These are phyloP conservation scores for Cytospora chrysosperma DNA, from an alignment of 2,329 filamentous ascomycete genomes.

Conservation along the genomic window DNA sequence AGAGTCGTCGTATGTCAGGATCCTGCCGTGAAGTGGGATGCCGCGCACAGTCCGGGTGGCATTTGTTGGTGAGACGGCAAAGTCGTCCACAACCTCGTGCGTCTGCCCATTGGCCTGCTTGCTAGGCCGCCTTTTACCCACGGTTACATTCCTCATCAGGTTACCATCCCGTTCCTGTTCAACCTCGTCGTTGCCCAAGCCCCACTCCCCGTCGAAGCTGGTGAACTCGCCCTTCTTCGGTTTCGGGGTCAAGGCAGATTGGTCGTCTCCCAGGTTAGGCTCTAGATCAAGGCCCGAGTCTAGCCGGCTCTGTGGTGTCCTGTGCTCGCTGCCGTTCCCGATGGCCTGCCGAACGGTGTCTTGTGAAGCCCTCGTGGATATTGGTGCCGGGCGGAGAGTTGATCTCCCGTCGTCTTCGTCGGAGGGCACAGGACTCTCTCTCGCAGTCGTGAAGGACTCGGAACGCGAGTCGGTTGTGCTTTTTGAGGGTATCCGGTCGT, in stretches of 20 bases:
- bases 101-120: constrained; percentile 31
- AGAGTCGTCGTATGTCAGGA: constrained; percentile 38
- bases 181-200: constrained; percentile 42
- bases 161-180: constrained; percentile 57
- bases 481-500: constrained; percentile 52
- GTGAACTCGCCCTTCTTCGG: constrained; percentile 48
- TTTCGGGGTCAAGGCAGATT: constrained; percentile 41
- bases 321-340: constrained; percentile 26
- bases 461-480: constrained; percentile 60
- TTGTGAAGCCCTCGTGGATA: constrained; percentile 44
- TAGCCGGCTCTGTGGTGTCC: constrained; percentile 36
- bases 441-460: constrained; percentile 71
- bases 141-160: constrained; percentile 52
- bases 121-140: constrained; percentile 45
- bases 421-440: constrained; percentile 62
- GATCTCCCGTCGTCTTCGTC: constrained; percentile 54
- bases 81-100: constrained; percentile 47
- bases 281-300: constrained; percentile 46
- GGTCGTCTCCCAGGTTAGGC: constrained; percentile 40
- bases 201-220: constrained; percentile 58
- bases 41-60: constrained; percentile 50
- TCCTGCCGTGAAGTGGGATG: constrained; percentile 45
- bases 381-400: constrained; percentile 40
- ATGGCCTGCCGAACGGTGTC: constrained; percentile 40
- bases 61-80: constrained; percentile 49